Base-by-base conservation (phyloP, 169 alveolate genomes). In the Babesia caballi region DNA sequence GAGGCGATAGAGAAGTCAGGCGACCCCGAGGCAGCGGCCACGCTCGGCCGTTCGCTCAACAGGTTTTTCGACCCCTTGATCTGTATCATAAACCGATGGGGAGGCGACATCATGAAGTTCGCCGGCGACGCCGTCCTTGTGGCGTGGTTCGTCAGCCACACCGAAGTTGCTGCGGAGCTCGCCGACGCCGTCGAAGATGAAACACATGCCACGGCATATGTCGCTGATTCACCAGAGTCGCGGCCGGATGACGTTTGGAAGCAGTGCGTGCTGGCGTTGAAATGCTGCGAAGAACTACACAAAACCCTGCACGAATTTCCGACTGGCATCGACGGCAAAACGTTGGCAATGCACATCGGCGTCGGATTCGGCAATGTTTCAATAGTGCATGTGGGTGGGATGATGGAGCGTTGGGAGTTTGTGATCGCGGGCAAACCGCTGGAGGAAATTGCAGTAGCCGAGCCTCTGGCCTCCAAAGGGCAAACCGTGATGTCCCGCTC, bases 21-120 rank as follows among this genome's bases (percentile, higher is more conserved):
- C 21, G 94, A 91, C 47, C 86, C 84, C 32, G 78, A 87, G 46
- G 94, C 93, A 3, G 93, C 94, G 3, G 94, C 89, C 30, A 81
- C 86, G 9, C 63, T 91, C 15, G 95, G 95, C 3, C 68, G 83
- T 27, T 90, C 89, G 57, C 78, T 91, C 52, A 91, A 91, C 56
- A 82, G 83, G 66, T 91, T 91, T 54, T 91, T 90, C 52, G 90
- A 90, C 50, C 93, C 94, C 36, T 54, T 91, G 40, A 91, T 91
- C 5, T 80, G 85, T 44, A 85, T 90, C 33, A 91, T 91, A 5
- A 85, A 91, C 38, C 75, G 71, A 36, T 91, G 93, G 93, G 95
- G 94, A 7, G 97, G 96, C 1, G 97, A 91, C 66, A 90, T 93
- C 25, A 85, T 93, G 71, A 91, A 91, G 85, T 93, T 93, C 66